phyloP scores from a whole-genome alignment of 2,329 filamentous ascomycete species.

The Cladosporium velox region DNA sequence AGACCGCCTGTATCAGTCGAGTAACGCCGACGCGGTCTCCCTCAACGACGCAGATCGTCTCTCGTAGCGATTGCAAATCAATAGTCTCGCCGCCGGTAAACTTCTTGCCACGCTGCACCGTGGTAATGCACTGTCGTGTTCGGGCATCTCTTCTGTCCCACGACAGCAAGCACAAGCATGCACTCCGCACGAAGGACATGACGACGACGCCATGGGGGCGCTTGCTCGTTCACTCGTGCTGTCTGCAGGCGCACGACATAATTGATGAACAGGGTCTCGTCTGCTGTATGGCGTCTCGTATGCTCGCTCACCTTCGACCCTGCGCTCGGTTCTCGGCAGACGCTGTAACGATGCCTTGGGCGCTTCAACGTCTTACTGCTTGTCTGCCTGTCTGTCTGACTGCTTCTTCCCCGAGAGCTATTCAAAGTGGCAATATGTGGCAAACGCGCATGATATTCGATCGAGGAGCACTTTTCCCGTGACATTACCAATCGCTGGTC shows the following conservation, averaged over 20 bases:
- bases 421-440: slow-evolving; percentile 8
- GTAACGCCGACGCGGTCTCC: slow-evolving; percentile 14
- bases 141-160: slow-evolving; percentile 9
- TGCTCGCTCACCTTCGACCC: neutral
- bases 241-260: slow-evolving; percentile 19
- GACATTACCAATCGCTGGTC: neutral
- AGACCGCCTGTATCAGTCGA: slow-evolving; percentile 9
- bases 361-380: slow-evolving; percentile 5
- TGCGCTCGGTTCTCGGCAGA: slow-evolving; percentile 15
- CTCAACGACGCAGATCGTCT: slow-evolving; percentile 13
- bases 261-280: slow-evolving; percentile 4
- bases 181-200: slow-evolving; percentile 16
- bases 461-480: neutral
- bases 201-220: slow-evolving; percentile 13
- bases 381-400: neutral
- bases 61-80: slow-evolving; percentile 1
- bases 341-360: neutral
- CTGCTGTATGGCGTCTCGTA: slow-evolving; percentile 20
- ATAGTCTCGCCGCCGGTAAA: slow-evolving; percentile 1
- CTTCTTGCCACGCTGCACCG: slow-evolving; percentile 3
- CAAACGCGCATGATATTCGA: neutral
- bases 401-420: slow-evolving; percentile 10
- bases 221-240: slow-evolving; percentile 6
- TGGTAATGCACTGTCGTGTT: slow-evolving; percentile 11
- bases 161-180: slow-evolving; percentile 13